Evolutionary conservation across 1,284 basidiomycete genomes (phyloP).

Genomic region (Boletus hoseneyae): DNA sequence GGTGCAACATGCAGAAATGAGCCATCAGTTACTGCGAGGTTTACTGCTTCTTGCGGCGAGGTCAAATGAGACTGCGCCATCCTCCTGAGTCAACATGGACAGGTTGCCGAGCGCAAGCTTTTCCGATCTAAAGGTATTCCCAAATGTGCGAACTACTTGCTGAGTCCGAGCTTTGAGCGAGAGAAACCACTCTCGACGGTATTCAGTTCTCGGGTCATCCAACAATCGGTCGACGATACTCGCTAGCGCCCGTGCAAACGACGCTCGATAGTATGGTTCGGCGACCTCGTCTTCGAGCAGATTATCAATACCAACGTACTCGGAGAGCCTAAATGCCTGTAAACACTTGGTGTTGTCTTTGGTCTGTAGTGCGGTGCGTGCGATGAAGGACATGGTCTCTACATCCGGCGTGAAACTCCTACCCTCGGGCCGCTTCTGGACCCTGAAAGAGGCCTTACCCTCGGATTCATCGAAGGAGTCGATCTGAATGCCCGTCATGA

Average conservation of each 20-base stretch:
- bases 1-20: slow-evolving; percentile 3
- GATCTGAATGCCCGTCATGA: slow-evolving; percentile 61
- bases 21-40: slow-evolving; percentile 20
- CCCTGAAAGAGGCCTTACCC: slow-evolving; percentile 29
- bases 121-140: slow-evolving; percentile 10
- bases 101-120: slow-evolving; percentile 18
- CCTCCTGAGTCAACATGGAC: slow-evolving; percentile 19
- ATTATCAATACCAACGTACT: slow-evolving; percentile 39
- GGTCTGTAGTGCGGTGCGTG: slow-evolving; percentile 51
- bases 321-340: slow-evolving; percentile 56
- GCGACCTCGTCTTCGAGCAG: slow-evolving; percentile 19
- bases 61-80: slow-evolving; percentile 25
- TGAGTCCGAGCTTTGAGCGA: slow-evolving; percentile 22
- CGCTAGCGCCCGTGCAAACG: slow-evolving; percentile 26
- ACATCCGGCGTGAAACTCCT: slow-evolving; percentile 44
- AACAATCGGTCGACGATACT: slow-evolving; percentile 14
- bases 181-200: slow-evolving; percentile 19
- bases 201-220: slow-evolving; percentile 18
- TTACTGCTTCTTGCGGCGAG: slow-evolving; percentile 28
- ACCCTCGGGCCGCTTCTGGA: slow-evolving; percentile 40
- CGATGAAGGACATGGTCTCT: slow-evolving; percentile 49
- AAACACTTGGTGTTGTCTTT: slow-evolving; percentile 47
- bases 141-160: slow-evolving; percentile 13
- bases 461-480: slow-evolving; percentile 52
- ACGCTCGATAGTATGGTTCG: slow-evolving; percentile 27